Evolutionary conservation across 1,139 yeast genomes (phyloP).

Genomic region (Protomyces macrosporus): DNA sequence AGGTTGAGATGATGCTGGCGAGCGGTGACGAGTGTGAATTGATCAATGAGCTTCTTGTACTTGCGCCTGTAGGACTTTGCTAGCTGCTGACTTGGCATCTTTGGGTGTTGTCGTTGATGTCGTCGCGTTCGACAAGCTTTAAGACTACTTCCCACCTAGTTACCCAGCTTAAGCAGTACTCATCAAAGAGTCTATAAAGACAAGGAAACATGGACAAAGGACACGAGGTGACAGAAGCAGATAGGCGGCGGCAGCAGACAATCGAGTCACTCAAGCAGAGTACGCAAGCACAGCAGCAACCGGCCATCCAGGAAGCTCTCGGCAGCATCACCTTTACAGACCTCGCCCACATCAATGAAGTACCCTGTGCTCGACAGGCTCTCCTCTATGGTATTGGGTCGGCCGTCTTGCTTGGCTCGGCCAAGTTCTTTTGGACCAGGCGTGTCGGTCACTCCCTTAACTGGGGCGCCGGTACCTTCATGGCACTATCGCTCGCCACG

Average conservation of each 20-base stretch:
- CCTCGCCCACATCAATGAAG: constrained; percentile 14
- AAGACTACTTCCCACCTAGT: too few species aligned
- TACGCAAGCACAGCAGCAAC: background rate
- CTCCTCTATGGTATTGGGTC: constrained; percentile 19
- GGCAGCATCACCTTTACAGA: constrained; percentile 10
- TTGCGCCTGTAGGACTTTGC: constrained; percentile 21
- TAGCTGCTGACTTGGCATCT: constrained; percentile 8
- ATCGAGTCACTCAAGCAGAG: constrained; percentile 8
- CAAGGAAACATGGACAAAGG: constrained; percentile 13
- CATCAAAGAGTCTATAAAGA: background rate
- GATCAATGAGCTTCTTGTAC: constrained; percentile 17
- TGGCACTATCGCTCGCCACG: constrained; percentile 12
- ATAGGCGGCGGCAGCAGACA: constrained; percentile 7
- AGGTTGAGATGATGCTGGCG: constrained; percentile 2
- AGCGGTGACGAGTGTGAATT: constrained; percentile 1
- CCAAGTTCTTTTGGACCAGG: constrained; percentile 10
- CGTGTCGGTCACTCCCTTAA: constrained; percentile 19
- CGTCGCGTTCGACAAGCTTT: background rate
- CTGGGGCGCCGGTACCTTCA: constrained; percentile 23
- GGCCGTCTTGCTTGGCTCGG: constrained; percentile 1
- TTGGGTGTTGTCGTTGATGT: background rate
- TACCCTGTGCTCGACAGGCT: constrained; percentile 17
- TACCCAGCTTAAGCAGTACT: background rate
- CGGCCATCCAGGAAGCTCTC: constrained; percentile 13
- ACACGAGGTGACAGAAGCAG: constrained; percentile 23